phyloP scores from a whole-genome alignment of 176 grass and related monocot genomes.

The Calamus simplicifolius region DNA sequence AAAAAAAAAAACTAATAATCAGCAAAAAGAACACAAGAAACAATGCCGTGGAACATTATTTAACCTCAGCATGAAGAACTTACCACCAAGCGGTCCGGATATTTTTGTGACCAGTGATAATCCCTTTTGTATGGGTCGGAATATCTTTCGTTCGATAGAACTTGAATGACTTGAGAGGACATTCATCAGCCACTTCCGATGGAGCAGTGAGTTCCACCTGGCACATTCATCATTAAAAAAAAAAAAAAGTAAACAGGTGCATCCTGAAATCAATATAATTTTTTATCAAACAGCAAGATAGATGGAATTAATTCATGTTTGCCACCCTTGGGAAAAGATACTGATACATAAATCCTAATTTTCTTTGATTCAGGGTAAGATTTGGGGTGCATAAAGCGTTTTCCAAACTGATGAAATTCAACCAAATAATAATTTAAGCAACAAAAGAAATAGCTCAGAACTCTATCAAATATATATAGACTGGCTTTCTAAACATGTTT shows the following conservation, averaged over 20 bases:
- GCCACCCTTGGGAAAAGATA: too few relatives aligned
- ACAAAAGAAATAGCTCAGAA: too few relatives aligned
- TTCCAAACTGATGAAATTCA: too few relatives aligned
- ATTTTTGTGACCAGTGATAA: constrained; percentile 31
- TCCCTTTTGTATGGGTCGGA: constrained; percentile 24
- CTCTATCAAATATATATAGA: background rate
- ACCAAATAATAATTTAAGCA: too few relatives aligned
- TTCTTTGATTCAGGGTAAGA: too few relatives aligned
- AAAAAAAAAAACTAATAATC: constrained; percentile 10
- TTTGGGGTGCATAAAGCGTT: too few relatives aligned
- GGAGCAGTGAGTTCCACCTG: constrained; percentile 39
- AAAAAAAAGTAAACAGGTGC: too few relatives aligned
- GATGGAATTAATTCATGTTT: too few relatives aligned
- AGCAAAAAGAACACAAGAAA: background rate
- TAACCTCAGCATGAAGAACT: background rate
- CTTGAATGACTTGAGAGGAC: constrained; percentile 52
- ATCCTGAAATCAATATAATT: too few relatives aligned
- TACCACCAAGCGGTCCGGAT: constrained; percentile 52
- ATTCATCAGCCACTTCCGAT: constrained; percentile 30
- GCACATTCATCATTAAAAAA: too few relatives aligned
- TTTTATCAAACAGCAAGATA: too few relatives aligned
- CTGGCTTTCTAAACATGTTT: background rate
- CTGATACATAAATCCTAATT: background rate
- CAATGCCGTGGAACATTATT: background rate
- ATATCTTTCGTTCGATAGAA: constrained; percentile 43